Evolutionary conservation across 2,329 filamentous ascomycete genomes (phyloP), one percentile per base, ranked within the genome.

Genomic region (Blumeria graminis): DNA sequence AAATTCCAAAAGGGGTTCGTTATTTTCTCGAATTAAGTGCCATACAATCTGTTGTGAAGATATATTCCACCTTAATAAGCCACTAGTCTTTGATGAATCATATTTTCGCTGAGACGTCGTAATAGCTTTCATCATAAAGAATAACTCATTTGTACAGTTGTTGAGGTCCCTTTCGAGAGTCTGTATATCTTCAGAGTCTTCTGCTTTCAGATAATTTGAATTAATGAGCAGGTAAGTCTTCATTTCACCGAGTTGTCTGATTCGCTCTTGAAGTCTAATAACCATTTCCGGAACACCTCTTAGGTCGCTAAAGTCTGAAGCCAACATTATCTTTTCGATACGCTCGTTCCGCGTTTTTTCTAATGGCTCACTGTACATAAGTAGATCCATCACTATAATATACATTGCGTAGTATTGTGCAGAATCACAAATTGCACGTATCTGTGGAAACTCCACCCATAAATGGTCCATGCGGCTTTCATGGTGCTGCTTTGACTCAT

Each of bases 51-150:
- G 90, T 45, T 84, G 82, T 1, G 88, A 88, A n/a, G 86, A 84
- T 58, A 98, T 87, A 66, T 87, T 92, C 84, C 90, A 95, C 63
- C 86, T 82, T 56, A 98, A 69, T 43, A 95, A 72, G 6, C 88
- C 88, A 58, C 79, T 89, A 57, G 81, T 83, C 60, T 87, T 78
- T 6, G 80, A 78, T 54, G 77, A 77, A 58, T 94, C 87, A 60
- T 80, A 81, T 66, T 89, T 92, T 58, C 88, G 77, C 69, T 98
- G 92, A 5, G 90, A 93, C 2, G 88, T 93, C 1, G 92, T 98
- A 66, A 98, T 98, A 41, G 92, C 93, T 65, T 98, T 96, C 92
- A 98, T 96, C 73, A 98, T 85, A 71, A 98, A 98, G 74, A 98
- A 99, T 8, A 99, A 71, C 68, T 99, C 93, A 64, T 98, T 92